Percentiles rank a stretch among this genome's conserved stretches.
Conservation (phyloP, 2,329 filamentous ascomycete species). For the Fusarium sp. region DNA sequence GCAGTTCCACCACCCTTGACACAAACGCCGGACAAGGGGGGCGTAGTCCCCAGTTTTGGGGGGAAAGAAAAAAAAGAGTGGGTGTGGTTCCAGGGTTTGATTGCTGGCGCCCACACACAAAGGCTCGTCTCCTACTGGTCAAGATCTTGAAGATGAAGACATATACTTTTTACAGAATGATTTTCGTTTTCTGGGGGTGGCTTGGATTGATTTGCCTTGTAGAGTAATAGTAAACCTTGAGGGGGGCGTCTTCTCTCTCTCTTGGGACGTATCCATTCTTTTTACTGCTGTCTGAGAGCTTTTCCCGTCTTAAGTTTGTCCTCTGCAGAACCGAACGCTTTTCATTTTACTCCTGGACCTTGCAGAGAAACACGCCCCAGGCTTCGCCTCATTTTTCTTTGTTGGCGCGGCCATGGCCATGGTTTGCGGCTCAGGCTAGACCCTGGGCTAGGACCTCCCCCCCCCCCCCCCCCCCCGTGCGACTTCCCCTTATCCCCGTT, state of each 20-base stretch:
- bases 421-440: conserved; percentile 22
- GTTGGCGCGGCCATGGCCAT: background rate
- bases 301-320: background rate
- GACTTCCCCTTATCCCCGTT: no score
- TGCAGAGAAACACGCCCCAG: background rate
- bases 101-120: background rate
- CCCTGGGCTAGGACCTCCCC: conserved; percentile 20
- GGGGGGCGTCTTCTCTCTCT: background rate
- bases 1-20: conserved; percentile 15
- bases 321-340: background rate
- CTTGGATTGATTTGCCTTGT: background rate
- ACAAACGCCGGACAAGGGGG: conserved; percentile 16
- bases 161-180: conserved; percentile 44
- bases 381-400: background rate
- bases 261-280: background rate
- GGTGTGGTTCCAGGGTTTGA: conserved; percentile 6
- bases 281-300: background rate
- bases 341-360: background rate
- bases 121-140: conserved; percentile 28
- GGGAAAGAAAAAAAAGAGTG: conserved; percentile 5
- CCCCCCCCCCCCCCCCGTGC: no score
- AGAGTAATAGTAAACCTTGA: background rate
- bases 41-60: background rate
- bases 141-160: conserved; percentile 26
- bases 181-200: conserved; percentile 12